Conservation (phyloP, 352 stramenopile genomes). For the Pythium guiyangense region DNA sequence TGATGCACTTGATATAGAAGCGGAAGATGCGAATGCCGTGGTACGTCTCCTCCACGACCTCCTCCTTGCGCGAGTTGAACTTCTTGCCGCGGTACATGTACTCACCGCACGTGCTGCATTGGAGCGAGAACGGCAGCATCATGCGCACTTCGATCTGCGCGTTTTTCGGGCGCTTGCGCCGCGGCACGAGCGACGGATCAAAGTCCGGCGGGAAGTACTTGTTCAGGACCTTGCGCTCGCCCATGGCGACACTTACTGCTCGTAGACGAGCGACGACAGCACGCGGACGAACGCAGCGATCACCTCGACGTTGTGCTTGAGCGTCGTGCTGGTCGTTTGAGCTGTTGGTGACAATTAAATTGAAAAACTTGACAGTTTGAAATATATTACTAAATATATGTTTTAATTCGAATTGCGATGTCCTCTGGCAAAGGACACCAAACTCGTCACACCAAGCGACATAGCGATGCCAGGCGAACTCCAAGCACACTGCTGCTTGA, state of each 20-base stretch:
- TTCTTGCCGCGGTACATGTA: conserved; percentile 99
- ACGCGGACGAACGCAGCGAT: no score
- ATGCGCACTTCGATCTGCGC: conserved; percentile 97
- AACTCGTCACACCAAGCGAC: no score
- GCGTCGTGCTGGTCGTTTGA: no score
- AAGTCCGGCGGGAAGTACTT: conserved; percentile 99
- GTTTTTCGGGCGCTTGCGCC: conserved; percentile 92
- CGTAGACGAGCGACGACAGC: no score
- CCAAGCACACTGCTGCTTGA: no score
- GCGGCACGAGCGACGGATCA: conserved; percentile 94
- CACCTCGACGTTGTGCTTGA: no score
- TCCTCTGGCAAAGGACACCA: no score
- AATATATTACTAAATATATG: no score
- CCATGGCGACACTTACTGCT: conserved; percentile 69
- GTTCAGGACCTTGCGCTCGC: conserved; percentile 99
- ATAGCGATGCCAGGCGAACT: no score
- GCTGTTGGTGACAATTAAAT: no score
- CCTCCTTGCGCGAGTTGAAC: conserved; percentile 99
- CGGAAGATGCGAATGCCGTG: conserved; percentile 94
- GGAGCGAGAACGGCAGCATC: conserved; percentile 99
- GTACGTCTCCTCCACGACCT: conserved; percentile 95
- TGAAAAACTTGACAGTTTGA: no score
- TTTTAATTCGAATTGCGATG: no score
- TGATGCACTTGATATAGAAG: conserved; percentile 98
- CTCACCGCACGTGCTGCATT: conserved; percentile 96